phyloP scores from a whole-genome alignment of 495 filamentous ascomycete species.

The Hyaloscypha bicolor region DNA sequence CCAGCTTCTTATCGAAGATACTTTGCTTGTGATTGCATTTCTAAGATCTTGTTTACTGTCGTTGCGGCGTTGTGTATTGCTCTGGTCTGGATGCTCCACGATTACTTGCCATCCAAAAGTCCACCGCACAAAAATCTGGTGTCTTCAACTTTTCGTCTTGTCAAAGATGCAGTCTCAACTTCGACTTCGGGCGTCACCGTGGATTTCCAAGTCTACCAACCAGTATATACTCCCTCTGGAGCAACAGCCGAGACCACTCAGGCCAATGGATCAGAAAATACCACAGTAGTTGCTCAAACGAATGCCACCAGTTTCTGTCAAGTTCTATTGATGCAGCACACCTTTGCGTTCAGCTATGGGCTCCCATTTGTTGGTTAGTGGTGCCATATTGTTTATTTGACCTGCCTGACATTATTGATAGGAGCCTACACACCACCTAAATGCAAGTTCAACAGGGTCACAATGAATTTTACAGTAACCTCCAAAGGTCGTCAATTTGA shows the following conservation, averaged over 20 bases:
- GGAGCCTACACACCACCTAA: conserved; percentile 67
- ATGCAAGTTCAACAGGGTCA: conserved; percentile 76
- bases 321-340: conserved; percentile 66
- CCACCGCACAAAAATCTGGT: background rate
- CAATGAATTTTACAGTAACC: conserved; percentile 80
- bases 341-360: conserved; percentile 78
- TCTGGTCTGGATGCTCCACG: conserved; percentile 11
- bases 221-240: conserved; percentile 50
- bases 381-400: background rate
- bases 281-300: conserved; percentile 22
- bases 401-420: conserved; percentile 34
- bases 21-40: background rate
- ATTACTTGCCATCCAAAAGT: background rate
- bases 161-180: conserved; percentile 24
- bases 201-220: conserved; percentile 71
- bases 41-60: background rate
- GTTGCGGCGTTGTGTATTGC: conserved; percentile 2
- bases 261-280: conserved; percentile 37
- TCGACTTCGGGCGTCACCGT: conserved; percentile 40
- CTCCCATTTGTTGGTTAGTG: conserved; percentile 73
- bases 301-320: conserved; percentile 46
- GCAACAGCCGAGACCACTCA: conserved; percentile 43
- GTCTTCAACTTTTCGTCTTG: conserved; percentile 10
- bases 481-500: conserved; percentile 80
- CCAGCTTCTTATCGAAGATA: background rate